These are phyloP conservation scores for Ambrosiella cleistominuta DNA, from an alignment of 2,329 filamentous ascomycete genomes.

Conservation along the genomic window DNA sequence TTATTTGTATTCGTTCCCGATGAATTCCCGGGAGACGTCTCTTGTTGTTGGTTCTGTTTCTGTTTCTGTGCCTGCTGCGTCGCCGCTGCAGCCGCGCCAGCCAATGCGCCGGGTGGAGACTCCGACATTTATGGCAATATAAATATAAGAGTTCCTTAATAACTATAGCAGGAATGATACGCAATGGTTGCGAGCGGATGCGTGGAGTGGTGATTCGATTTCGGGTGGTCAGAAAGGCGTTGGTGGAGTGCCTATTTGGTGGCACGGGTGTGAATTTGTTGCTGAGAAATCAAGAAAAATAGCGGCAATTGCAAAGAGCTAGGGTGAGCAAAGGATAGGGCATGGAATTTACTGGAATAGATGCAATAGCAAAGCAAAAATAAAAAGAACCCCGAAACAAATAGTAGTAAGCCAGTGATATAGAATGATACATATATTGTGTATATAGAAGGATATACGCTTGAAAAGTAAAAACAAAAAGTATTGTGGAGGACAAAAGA, in stretches of 20 bases:
- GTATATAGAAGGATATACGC: too few relatives aligned
- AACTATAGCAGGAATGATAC: neutral
- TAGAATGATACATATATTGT: too few relatives aligned
- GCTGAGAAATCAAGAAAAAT: constrained; percentile 1
- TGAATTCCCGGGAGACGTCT: constrained; percentile 13
- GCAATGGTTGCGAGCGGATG: neutral
- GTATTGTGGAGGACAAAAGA: too few relatives aligned
- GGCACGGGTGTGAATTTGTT: neutral
- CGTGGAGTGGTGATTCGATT: neutral
- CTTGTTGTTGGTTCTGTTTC: neutral
- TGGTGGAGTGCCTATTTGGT: neutral
- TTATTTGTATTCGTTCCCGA: constrained; percentile 21
- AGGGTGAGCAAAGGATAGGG: neutral
- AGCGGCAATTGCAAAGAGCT: neutral
- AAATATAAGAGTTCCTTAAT: neutral
- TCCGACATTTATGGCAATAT: neutral
- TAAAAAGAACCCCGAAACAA: too few relatives aligned
- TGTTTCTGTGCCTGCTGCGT: neutral
- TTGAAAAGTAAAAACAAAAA: too few relatives aligned
- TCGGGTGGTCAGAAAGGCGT: neutral
- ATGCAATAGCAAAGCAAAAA: too few relatives aligned
- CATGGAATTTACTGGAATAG: neutral
- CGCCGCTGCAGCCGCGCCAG: neutral
- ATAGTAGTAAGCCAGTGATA: too few relatives aligned
- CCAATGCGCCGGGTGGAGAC: neutral